Base-by-base conservation (phyloP, 768 basidiomycete genomes). In the Gloeopeniophorella convolvens region DNA sequence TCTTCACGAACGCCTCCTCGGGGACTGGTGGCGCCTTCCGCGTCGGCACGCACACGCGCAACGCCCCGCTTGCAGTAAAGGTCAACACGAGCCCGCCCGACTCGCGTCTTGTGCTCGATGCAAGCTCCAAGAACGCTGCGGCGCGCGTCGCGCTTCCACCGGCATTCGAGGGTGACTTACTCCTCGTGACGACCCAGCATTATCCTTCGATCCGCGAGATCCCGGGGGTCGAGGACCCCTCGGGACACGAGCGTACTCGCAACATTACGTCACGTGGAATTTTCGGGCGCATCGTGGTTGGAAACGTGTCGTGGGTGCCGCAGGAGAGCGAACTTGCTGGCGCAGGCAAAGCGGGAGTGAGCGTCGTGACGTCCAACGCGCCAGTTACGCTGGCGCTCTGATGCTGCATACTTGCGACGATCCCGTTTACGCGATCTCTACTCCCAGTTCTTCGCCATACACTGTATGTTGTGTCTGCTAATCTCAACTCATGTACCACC, bases 121-220 rank as follows among this genome's bases (percentile, higher is more conserved):
- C 34, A 3, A 3, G 21, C 7, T 36, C 42, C 8, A 30, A 23
- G 28, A 50, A 50, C 21, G 48, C 48, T 9, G 41, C 41, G 2
- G 41, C 48, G 20, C 33, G 4, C 23, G 41, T 42, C 10, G 26
- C 34, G 34, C 41, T 50, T 18, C 18, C 15, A 20, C 26, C 48
- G 3, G 33, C 42, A 12, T 50, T 50, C 48, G 44, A 51, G 11
- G 50, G 50, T 9, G 37, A 39, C 7, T 41, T 51, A n/a, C 13
- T 36, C 0, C 45, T 37, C 12, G n/a, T 12, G 21, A 36, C 42
- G 7, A 31, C 51, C 2, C 41, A 31, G 1, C 43, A 36, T 18
- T 41, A 3, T 7, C 51, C 51, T 18, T 10, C n/a, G 26, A 7
- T 50, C 18, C 27, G 36, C 13, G 33, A 21, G 34, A 9, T 15